Base-by-base conservation (phyloP, 2,329 filamentous ascomycete species). In the Pseudogymnoascus sp. region DNA sequence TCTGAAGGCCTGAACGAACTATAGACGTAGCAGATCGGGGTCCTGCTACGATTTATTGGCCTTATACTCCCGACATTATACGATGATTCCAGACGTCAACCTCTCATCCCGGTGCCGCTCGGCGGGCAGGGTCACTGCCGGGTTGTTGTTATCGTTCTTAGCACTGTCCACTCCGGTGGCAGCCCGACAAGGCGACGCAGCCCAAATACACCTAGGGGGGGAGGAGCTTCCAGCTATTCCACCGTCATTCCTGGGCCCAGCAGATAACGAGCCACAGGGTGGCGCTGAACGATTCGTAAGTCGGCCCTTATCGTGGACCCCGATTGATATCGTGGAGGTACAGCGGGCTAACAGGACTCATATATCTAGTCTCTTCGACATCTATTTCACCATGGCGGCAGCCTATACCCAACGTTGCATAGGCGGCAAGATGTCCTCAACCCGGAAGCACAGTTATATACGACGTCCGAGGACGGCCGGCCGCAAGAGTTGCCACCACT, bases 381-480 rank as follows among this genome's bases (percentile, higher is more conserved):
- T 75, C 87, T 97, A 70, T 94, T 90, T 75, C 92, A 97, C 73
- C 92, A 96, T 76, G 93, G 93, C 62, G 89, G 90, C 39, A 83
- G 93, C 73, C 78, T 82, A 67, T 84, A 96, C 67, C 92, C 92
- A 2, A 75, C 81, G 4, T 82, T 97, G 14, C 90, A 97, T 73
- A 82, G 87, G 62, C 86, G 85, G 67, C 80, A 88, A 64, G 91
- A 97, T 73, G 78, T 97, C 33, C 64, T 72, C 41, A 76, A 82
- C 18, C 75, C 80, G 7, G 63, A 62, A 8, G 77, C 86, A 14
- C 75, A 79, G 35, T 76, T 93, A 50, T 88, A 82, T 76, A 77
- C 89, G 61, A 78, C 82, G 9, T 80, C 81, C 59, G 84, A 87
- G 60, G 85, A 85, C 61, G 80, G 79, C 18, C 76, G 78, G 73